These are phyloP conservation scores for Saccharomycopsis synnaedendra DNA, from an alignment of 805 yeast genomes.

Conservation along the genomic window DNA sequence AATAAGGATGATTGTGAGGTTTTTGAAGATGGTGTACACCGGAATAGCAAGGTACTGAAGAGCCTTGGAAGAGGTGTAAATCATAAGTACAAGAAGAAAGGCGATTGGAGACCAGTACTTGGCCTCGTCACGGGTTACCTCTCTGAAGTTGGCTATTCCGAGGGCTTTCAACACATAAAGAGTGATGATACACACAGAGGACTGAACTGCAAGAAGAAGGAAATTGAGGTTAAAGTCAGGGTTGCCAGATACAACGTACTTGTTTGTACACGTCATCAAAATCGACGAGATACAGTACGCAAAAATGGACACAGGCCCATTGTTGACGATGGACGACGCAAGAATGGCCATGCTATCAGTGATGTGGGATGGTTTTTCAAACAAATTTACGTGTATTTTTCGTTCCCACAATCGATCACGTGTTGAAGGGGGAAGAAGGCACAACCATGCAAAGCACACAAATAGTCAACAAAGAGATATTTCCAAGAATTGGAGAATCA, in stretches of 20 bases:
- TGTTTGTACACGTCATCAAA: constrained; percentile 95
- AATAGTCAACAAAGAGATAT: no score
- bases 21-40: constrained; percentile 95
- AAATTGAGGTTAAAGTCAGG: constrained; percentile 73
- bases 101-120: constrained; percentile 96
- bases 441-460: no score
- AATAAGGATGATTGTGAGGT: constrained; percentile 88
- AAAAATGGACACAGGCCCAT: constrained; percentile 53
- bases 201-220: constrained; percentile 80
- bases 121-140: constrained; percentile 77
- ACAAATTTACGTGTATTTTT: not conserved
- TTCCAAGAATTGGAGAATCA: not conserved
- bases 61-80: constrained; percentile 93
- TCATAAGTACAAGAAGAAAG: constrained; percentile 79
- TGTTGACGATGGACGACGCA: constrained; percentile 26
- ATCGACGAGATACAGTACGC: constrained; percentile 91
- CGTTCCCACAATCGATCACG: not conserved
- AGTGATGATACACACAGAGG: constrained; percentile 67
- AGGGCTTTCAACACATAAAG: constrained; percentile 62
- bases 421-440: not conserved
- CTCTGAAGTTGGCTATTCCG: constrained; percentile 78
- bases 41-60: constrained; percentile 86
- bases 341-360: constrained; percentile 12
- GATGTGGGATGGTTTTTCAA: no score
- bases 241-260: constrained; percentile 75